Percentiles rank a stretch among this genome's conserved stretches.
Conservation (phyloP, 2,329 filamentous ascomycete species). For the Aspergillus costaricaensis region DNA sequence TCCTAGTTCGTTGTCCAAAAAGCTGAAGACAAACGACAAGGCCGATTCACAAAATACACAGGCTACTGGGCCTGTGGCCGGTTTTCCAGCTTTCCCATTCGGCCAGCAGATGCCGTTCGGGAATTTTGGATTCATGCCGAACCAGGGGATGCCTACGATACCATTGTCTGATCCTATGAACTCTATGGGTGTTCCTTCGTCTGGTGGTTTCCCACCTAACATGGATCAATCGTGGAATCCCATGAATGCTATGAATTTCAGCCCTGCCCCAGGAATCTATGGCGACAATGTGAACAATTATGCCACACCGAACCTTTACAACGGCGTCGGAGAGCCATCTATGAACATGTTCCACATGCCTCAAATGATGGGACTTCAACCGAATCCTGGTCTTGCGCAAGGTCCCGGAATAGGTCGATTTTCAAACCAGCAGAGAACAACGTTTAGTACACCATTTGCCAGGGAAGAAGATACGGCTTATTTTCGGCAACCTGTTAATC, state of each 20-base stretch:
- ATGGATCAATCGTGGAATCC: constrained; percentile 44
- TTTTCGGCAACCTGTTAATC: constrained; percentile 93
- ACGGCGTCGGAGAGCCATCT: constrained; percentile 31
- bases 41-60: constrained; percentile 16
- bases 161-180: constrained; percentile 42
- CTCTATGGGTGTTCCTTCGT: constrained; percentile 40
- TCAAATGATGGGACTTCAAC: constrained; percentile 32
- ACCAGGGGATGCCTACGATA: constrained; percentile 33
- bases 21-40: constrained; percentile 47
- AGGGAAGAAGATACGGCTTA: constrained; percentile 85
- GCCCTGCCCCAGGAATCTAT: constrained; percentile 39
- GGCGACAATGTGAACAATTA: constrained; percentile 35
- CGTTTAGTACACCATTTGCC: constrained; percentile 56
- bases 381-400: constrained; percentile 35
- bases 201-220: constrained; percentile 33
- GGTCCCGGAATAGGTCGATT: constrained; percentile 47
- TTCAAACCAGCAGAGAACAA: constrained; percentile 60
- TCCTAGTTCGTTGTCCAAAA: constrained; percentile 40
- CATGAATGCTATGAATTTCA: constrained; percentile 49
- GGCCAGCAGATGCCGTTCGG: constrained; percentile 40
- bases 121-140: constrained; percentile 35
- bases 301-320: constrained; percentile 38
- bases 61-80: constrained; percentile 19
- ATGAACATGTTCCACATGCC: constrained; percentile 43
- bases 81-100: constrained; percentile 28